Percentiles rank a stretch among this genome's conserved stretches.
Evolutionary conservation across 148 eudicot species (phyloP).

Genomic region (Hydrangea macrophylla): DNA sequence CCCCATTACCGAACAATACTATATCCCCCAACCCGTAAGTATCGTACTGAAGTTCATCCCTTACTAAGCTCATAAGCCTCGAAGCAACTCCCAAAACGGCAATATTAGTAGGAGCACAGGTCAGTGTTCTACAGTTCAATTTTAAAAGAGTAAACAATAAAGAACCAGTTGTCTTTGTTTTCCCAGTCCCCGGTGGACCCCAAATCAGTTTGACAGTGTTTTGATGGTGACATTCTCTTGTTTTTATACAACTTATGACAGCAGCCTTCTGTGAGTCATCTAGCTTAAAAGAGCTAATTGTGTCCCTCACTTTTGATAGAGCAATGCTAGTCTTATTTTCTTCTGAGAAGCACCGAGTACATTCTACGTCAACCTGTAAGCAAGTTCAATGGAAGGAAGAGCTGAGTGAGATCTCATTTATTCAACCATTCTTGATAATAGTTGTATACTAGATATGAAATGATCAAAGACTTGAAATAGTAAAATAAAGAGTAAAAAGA

Average conservation of each 20-base stretch:
- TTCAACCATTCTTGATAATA: not conserved
- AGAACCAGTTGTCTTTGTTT: constrained; percentile 52
- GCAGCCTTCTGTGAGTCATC: constrained; percentile 44
- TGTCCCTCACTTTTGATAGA: constrained; percentile 4
- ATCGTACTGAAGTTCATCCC: constrained; percentile 9
- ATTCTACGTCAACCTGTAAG: constrained; percentile 8
- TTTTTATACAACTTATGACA: constrained; percentile 31
- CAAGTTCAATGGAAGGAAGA: not conserved
- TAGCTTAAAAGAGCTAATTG: constrained; percentile 22
- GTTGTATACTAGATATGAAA: not conserved
- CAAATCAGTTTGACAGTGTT: constrained; percentile 52
- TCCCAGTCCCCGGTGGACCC: constrained; percentile 75
- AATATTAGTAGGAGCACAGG: constrained; percentile 62
- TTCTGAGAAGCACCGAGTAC: not conserved
- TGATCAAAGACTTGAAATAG: not conserved
- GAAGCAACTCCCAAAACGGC: constrained; percentile 40
- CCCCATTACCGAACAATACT: constrained; percentile 57
- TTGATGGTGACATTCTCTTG: constrained; percentile 34
- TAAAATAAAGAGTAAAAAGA: not conserved
- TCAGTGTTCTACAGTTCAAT: constrained; percentile 32
- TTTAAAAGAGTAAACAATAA: constrained; percentile 27
- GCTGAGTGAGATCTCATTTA: not conserved
- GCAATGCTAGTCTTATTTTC: not conserved
- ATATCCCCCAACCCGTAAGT: constrained; percentile 60
- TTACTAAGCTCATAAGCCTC: constrained; percentile 24